Conservation (phyloP, 805 yeast species). For the Scheffersomyces stipitis region DNA sequence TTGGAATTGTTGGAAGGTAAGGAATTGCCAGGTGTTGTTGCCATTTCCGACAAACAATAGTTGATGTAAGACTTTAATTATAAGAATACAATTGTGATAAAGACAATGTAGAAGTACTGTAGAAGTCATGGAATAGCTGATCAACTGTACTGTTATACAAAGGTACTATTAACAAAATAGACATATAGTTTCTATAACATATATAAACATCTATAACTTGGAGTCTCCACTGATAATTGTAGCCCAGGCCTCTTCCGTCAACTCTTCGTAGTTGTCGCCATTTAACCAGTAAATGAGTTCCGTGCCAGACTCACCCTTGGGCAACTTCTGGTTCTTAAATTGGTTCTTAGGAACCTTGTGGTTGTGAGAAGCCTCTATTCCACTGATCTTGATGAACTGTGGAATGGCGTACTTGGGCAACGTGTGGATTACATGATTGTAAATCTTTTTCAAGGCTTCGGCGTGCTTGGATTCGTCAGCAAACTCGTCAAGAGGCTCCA, state of each 20-base stretch:
- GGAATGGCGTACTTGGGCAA: slow-evolving; percentile 89
- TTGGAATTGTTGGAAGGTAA: slow-evolving; percentile 98
- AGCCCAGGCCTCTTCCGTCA: slow-evolving; percentile 60
- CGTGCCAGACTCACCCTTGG: slow-evolving; percentile 60
- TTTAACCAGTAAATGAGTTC: slow-evolving; percentile 75
- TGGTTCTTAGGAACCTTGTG: slow-evolving; percentile 75
- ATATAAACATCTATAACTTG: slow-evolving; percentile 32
- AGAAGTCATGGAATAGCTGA: too few species aligned
- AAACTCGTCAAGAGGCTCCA: slow-evolving; percentile 50
- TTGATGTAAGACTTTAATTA: too few species aligned
- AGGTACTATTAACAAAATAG: too few species aligned
- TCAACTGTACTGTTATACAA: too few species aligned
- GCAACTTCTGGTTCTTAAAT: slow-evolving; percentile 65
- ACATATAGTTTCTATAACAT: too few species aligned
- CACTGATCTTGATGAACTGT: slow-evolving; percentile 68
- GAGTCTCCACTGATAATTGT: slow-evolving; percentile 36
- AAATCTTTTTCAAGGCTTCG: slow-evolving; percentile 29
- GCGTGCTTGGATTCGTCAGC: slow-evolving; percentile 32
- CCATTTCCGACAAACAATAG: slow-evolving; percentile 69
- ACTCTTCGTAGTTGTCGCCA: slow-evolving; percentile 50
- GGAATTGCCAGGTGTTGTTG: slow-evolving; percentile 96
- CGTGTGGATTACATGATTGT: slow-evolving; percentile 29
- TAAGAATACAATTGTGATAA: too few species aligned
- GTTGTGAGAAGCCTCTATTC: slow-evolving; percentile 69
- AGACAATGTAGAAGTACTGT: too few species aligned